A percentile compares a stretch with the other conserved stretches of the same genome.
Evolutionary conservation across 306 rosid genomes (phyloP).

Genomic region (Sophora flavescens): DNA sequence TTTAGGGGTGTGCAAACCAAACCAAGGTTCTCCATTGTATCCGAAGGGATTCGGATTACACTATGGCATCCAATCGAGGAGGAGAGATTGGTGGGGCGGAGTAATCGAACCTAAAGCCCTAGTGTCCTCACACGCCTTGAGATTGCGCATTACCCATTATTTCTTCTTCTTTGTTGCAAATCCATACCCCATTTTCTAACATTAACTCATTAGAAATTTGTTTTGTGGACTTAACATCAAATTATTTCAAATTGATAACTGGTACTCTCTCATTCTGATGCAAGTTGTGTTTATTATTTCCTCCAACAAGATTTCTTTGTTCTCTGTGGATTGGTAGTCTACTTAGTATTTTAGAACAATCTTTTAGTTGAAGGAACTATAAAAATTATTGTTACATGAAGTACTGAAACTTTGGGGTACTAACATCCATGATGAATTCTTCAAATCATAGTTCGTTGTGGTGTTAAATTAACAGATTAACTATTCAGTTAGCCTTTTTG

Average conservation of each 20-base stretch:
- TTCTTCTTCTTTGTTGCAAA: too few species aligned
- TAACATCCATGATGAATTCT: slow-evolving; percentile 3
- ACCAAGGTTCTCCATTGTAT: too few species aligned
- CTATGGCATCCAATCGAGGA: too few species aligned
- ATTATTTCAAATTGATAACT: slow-evolving; percentile 20
- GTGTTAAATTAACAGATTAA: slow-evolving; percentile 23
- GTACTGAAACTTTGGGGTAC: slow-evolving; percentile 22
- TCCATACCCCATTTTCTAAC: too few species aligned
- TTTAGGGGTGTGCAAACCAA: too few species aligned
- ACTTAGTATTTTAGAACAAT: slow-evolving; percentile 6
- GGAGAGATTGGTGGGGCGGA: too few species aligned
- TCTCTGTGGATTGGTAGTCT: slow-evolving; percentile 33
- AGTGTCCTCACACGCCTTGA: too few species aligned
- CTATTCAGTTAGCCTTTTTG: slow-evolving; percentile 29
- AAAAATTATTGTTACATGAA: slow-evolving; percentile 9
- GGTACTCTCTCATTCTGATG: slow-evolving; percentile 36
- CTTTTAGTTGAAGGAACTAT: background rate
- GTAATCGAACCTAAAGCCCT: too few species aligned
- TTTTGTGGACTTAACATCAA: slow-evolving; percentile 14
- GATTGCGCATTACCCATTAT: too few species aligned
- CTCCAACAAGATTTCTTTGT: slow-evolving; percentile 35
- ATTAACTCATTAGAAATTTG: slow-evolving; percentile 10
- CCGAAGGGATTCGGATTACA: too few species aligned
- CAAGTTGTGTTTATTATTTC: slow-evolving; percentile 21
- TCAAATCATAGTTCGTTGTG: slow-evolving; percentile 21